Evolutionary conservation across 371 early-diverging fungal genomes (phyloP).

Genomic region (Actinomortierella wolfii): DNA sequence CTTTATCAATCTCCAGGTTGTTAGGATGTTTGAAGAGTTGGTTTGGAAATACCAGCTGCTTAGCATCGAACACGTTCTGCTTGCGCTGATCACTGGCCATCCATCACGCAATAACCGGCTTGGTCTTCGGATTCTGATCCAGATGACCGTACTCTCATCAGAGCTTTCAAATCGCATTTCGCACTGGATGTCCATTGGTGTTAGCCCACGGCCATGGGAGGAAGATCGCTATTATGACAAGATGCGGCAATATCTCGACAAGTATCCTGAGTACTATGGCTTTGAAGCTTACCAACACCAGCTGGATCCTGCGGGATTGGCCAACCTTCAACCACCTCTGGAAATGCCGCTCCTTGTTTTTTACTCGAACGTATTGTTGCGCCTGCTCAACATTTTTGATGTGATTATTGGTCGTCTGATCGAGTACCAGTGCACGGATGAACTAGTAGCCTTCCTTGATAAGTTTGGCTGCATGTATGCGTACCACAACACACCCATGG

Average conservation of each 20-base stretch:
- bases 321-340: constrained; percentile 54
- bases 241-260: constrained; percentile 62
- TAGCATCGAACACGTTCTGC: constrained; percentile 73
- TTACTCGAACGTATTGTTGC: constrained; percentile 71
- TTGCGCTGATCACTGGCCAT: constrained; percentile 72
- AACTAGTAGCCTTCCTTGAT: constrained; percentile 68
- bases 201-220: constrained; percentile 74
- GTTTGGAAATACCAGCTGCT: constrained; percentile 77
- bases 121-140: constrained; percentile 56
- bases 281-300: constrained; percentile 68
- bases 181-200: constrained; percentile 70
- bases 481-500: constrained; percentile 71
- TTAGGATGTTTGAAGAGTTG: constrained; percentile 62
- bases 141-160: constrained; percentile 65
- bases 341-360: constrained; percentile 70
- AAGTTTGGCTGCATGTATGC: constrained; percentile 70
- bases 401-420: constrained; percentile 69
- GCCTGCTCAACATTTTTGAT: constrained; percentile 71
- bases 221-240: constrained; percentile 73
- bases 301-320: no score
- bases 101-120: constrained; percentile 52
- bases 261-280: constrained; percentile 77
- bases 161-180: constrained; percentile 61
- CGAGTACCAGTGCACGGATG: constrained; percentile 64
- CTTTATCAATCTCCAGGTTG: constrained; percentile 24